Percentiles rank a stretch among this genome's conserved stretches.
Conservation (phyloP, 106 monocot genomes). For the Platanthera guangdongensis region DNA sequence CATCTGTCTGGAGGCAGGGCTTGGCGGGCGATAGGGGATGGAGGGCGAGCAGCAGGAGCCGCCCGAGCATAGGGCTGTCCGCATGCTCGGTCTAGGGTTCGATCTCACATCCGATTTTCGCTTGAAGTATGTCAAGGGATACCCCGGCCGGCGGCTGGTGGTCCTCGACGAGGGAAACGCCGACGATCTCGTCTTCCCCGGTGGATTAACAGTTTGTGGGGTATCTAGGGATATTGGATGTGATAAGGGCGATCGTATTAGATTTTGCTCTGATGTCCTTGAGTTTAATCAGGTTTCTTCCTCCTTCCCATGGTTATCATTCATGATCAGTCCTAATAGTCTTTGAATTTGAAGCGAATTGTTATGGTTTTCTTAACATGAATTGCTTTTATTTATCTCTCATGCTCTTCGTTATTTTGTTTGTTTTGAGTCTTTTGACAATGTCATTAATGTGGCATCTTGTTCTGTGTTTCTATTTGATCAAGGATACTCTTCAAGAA, state of each 20-base stretch:
- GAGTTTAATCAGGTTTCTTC: conserved; percentile 72
- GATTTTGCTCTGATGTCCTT: conserved; percentile 73
- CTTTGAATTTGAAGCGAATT: not conserved
- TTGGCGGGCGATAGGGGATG: not conserved
- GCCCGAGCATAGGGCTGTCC: conserved; percentile 40
- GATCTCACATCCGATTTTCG: conserved; percentile 77
- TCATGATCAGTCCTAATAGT: too few relatives aligned
- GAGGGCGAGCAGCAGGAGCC: conserved; percentile 11
- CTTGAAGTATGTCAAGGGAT: conserved; percentile 53
- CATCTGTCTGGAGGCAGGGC: not conserved
- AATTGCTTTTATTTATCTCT: too few relatives aligned
- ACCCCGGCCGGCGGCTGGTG: conserved; percentile 35
- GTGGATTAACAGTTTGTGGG: conserved; percentile 25
- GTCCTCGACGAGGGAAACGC: conserved; percentile 34
- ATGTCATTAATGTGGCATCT: too few relatives aligned
- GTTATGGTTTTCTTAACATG: too few relatives aligned
- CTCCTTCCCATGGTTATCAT: not conserved
- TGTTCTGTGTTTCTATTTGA: too few relatives aligned
- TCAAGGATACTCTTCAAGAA: too few relatives aligned
- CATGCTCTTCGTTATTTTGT: too few relatives aligned
- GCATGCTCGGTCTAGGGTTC: conserved; percentile 69
- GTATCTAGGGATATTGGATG: conserved; percentile 50
- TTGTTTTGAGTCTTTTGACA: too few relatives aligned
- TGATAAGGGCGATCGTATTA: conserved; percentile 71
- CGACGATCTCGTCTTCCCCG: conserved; percentile 53